Evolutionary conservation across 2,329 filamentous ascomycete genomes (phyloP), one percentile per base, ranked within the genome.

Genomic region (Botryosphaeria dothidea): DNA sequence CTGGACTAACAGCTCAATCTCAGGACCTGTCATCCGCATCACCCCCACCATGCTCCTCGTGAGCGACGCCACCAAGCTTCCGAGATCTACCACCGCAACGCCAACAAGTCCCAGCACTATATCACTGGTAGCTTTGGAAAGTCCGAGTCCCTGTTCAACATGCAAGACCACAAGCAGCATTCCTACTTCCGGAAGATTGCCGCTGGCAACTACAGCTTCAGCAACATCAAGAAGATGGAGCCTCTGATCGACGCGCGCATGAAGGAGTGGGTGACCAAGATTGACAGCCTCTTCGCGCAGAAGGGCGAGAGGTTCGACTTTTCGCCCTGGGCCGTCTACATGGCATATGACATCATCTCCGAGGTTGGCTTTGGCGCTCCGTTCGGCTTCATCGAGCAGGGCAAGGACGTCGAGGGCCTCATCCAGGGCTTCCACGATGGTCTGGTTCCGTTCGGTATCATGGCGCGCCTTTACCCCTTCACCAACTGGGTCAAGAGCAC

Each of bases 181-280:
- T 78, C 84, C 3, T 75, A 78, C 1, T 84, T 82, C 68, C 78
- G 86, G 19, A 87, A 86, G 73, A 79, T 85, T 23, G 80, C 83
- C 25, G 86, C 85, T 1, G 78, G 80, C 1, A 81, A 84, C 69
- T 88, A 87, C 69, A 83, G 79, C 62, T 85, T 87, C 69, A 80
- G 75, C 49, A 86, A 85, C 68, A 81, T 88, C 68, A 84, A 83
- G 73, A 84, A 81, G 68, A 87, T 86, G 82, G 86, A 88, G 71
- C 82, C 83, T 0, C 68, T 87, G 31, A 77, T 88, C 2, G 85
- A 88, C 66, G 67, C 71, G 1, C 77, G 81, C 9, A 84, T 87
- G 52, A 65, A 71, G 2, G 73, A 79, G n/a, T 88, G 84, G 85
- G 75, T 83, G 8, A 68, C 71, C 3, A 81, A 78, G n/a, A 75